Evolutionary conservation across 495 filamentous ascomycete genomes (phyloP).

Genomic region (Viridothelium virens): DNA sequence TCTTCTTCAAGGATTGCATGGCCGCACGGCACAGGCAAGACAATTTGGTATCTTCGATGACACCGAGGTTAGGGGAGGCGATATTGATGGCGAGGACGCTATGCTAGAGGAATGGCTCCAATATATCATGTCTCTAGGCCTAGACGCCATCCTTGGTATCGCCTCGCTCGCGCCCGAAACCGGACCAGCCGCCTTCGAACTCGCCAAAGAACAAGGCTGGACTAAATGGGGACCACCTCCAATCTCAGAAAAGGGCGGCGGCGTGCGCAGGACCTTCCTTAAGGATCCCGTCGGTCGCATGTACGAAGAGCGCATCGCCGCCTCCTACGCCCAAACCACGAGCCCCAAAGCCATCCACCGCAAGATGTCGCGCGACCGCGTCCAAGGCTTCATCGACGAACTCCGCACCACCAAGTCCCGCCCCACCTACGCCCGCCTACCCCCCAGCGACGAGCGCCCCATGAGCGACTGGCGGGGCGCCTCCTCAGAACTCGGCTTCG

Average conservation of each 20-base stretch:
- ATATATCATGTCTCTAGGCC: conserved; percentile 54
- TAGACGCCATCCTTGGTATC: conserved; percentile 49
- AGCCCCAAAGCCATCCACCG: conserved; percentile 27
- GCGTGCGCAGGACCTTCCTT: conserved; percentile 52
- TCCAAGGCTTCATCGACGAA: conserved; percentile 30
- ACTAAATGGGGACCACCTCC: conserved; percentile 49
- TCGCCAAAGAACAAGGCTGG: conserved; percentile 48
- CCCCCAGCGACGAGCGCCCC: conserved; percentile 31
- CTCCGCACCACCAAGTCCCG: conserved; percentile 22
- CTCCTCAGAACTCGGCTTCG: conserved; percentile 20
- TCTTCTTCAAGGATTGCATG: conserved; percentile 51
- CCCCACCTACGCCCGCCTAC: conserved; percentile 20
- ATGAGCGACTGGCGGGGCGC: conserved; percentile 30
- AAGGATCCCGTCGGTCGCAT: conserved; percentile 54
- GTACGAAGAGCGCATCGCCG: conserved; percentile 47
- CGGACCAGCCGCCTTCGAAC: conserved; percentile 42
- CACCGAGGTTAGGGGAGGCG: conserved; percentile 40
- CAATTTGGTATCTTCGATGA: conserved; percentile 49
- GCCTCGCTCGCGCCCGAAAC: conserved; percentile 37
- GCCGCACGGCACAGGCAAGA: conserved; percentile 48
- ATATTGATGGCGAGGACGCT: conserved; percentile 47
- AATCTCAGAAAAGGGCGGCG: conserved; percentile 21
- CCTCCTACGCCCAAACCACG: conserved; percentile 25
- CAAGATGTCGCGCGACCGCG: conserved; percentile 21
- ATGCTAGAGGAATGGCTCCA: conserved; percentile 58